These are phyloP conservation scores for Candida railenensis DNA, from an alignment of 805 yeast species.

Conservation along the genomic window DNA sequence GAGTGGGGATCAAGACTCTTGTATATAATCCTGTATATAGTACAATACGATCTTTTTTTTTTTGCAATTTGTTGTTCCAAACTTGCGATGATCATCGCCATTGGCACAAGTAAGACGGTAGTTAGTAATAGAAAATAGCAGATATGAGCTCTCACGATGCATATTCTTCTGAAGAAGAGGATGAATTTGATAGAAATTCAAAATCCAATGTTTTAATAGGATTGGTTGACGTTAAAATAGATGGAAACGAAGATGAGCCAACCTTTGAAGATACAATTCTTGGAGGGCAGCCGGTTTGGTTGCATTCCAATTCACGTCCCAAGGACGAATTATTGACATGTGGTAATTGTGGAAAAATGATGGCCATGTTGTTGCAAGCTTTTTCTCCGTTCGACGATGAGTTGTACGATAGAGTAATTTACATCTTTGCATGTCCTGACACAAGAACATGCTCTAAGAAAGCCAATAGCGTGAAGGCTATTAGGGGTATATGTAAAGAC, in stretches of 20 bases:
- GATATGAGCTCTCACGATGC: slow-evolving; percentile 42
- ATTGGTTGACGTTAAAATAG: slow-evolving; percentile 57
- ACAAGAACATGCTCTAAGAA: slow-evolving; percentile 57
- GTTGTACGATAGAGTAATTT: slow-evolving; percentile 76
- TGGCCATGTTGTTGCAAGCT: slow-evolving; percentile 76
- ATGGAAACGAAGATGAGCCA: slow-evolving; percentile 37
- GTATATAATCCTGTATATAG: slow-evolving; percentile 6
- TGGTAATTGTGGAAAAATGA: slow-evolving; percentile 56
- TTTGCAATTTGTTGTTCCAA: not conserved
- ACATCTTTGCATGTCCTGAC: slow-evolving; percentile 74
- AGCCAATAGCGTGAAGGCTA: slow-evolving; percentile 68
- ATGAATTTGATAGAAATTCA: slow-evolving; percentile 24
- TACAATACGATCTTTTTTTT: not conserved
- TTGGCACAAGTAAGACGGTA: not conserved
- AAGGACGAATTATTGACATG: slow-evolving; percentile 54
- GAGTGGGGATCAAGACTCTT: not conserved
- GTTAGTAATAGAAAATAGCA: not conserved
- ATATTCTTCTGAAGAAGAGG: slow-evolving; percentile 56
- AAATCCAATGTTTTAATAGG: slow-evolving; percentile 54
- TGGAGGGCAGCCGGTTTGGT: slow-evolving; percentile 74
- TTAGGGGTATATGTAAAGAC: slow-evolving; percentile 73
- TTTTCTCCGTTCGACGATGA: slow-evolving; percentile 73
- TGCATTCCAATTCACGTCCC: slow-evolving; percentile 60
- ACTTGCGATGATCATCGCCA: not conserved
- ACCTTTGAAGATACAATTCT: slow-evolving; percentile 68